Base-by-base conservation (phyloP, 2,329 filamentous ascomycete species). In the Chaetomiaceae sp. region DNA sequence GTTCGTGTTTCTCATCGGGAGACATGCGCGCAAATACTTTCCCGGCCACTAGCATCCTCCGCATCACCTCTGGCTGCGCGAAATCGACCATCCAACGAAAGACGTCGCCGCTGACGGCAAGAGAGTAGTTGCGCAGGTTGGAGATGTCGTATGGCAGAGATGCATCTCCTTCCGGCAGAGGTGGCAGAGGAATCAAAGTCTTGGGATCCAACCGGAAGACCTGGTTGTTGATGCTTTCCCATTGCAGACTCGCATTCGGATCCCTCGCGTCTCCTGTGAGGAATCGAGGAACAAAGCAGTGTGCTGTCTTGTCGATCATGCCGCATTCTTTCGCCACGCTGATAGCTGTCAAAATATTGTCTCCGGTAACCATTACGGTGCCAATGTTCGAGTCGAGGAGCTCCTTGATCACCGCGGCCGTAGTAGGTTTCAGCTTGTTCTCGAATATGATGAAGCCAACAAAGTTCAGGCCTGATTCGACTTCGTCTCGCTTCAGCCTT, bases 11-110 rank as follows among this genome's bases (percentile, higher is more conserved):
- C 70, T 99, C 94, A 66, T 99, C 95, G 0, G 94, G 95, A 1
- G 92, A 97, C 94, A 99, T 99, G 62, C 94, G 87, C 4, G 94
- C 95, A 69, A 95, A 99, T 1, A 99, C 90, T 69, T 94, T 92
- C 23, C 92, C 91, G 49, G 81, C 82, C 32, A 96, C 86, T 50
- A 99, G 87, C 85, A 97, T 92, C 77, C 81, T 76, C 55, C 86
- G 84, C 30, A 97, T 74, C 0, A 95, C 79, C 50, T 88, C 83
- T n/a, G 89, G 82, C 0, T 86, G 83, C 0, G 89, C 92, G 69
- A 85, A 97, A 71, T 99, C 92, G 45, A 99, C 78, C 46, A 97
- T 84, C 94, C 94, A 99, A 57, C 94, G 86, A 70, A 99, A 99
- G 0, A 95, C 88, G 64, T 99, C 94, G 40, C 94, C 95, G 53